A percentile compares a stretch with the other conserved stretches of the same genome.
Conservation (phyloP, 2,329 filamentous ascomycete species). For the Aspergillus ochraceoroseus region DNA sequence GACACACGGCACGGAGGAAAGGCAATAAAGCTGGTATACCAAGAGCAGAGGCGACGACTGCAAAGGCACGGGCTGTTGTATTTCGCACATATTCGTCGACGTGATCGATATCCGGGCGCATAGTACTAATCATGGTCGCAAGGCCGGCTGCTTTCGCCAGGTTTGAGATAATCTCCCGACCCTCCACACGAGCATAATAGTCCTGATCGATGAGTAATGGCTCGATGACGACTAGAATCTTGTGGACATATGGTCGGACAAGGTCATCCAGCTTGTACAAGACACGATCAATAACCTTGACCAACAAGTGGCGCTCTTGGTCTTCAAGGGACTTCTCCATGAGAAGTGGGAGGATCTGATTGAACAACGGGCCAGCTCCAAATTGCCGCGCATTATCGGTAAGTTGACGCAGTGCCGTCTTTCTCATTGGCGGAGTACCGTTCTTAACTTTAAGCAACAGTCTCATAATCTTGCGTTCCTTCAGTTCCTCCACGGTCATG, state of each 20-base stretch:
- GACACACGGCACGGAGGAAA: constrained; percentile 90
- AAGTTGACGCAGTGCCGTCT: constrained; percentile 92
- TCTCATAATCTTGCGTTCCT: constrained; percentile 98
- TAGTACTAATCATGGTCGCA: constrained; percentile 98
- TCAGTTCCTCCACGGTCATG: constrained; percentile 89
- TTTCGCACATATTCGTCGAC: constrained; percentile 98
- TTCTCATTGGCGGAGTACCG: constrained; percentile 95
- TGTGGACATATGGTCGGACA: constrained; percentile 93
- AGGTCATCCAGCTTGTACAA: constrained; percentile 97
- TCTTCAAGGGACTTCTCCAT: constrained; percentile 99
- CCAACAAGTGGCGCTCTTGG: constrained; percentile 93
- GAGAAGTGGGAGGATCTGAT: constrained; percentile 90
- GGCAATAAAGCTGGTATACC: constrained; percentile 93
- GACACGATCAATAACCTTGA: constrained; percentile 98
- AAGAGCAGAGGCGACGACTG: constrained; percentile 91
- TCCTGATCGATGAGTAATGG: constrained; percentile 99
- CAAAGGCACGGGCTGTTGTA: constrained; percentile 93
- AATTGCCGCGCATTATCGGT: constrained; percentile 97
- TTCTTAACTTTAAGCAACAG: constrained; percentile 98
- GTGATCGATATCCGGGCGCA: constrained; percentile 98
- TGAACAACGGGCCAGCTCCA: constrained; percentile 88
- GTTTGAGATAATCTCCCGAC: constrained; percentile 97
- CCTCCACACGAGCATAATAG: constrained; percentile 97
- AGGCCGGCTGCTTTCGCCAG: constrained; percentile 93
- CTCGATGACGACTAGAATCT: constrained; percentile 97